Evolutionary conservation across 2,329 filamentous ascomycete genomes (phyloP).

Genomic region (Calonectria pseudoturangicola): DNA sequence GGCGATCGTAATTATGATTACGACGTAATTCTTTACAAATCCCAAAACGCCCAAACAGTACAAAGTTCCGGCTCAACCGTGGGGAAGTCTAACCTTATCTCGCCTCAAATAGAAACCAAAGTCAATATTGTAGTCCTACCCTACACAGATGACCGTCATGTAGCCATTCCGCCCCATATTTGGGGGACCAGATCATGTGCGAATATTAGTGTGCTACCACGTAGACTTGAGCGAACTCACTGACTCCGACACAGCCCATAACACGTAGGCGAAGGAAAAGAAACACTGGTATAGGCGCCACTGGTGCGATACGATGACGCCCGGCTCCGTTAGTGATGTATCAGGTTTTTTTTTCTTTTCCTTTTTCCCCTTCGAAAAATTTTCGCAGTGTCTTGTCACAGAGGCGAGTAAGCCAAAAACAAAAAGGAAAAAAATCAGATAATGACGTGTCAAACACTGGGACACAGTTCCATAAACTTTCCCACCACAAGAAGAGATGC

Average conservation of each 20-base stretch:
- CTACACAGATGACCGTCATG: not conserved
- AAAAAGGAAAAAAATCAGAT: slow-evolving; percentile 11
- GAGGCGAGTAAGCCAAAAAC: slow-evolving; percentile 2
- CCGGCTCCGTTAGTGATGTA: slow-evolving; percentile 31
- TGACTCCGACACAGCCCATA: not conserved
- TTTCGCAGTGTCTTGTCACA: slow-evolving; percentile 43
- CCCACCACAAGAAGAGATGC: slow-evolving; percentile 25
- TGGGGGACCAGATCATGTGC: not conserved
- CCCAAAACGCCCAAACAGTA: slow-evolving; percentile 19
- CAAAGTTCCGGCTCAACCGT: slow-evolving; percentile 23
- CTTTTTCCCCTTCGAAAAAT: not conserved
- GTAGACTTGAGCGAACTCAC: not conserved
- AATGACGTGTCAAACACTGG: slow-evolving; percentile 45
- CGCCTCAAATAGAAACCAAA: slow-evolving; percentile 1
- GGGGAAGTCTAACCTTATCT: slow-evolving; percentile 26
- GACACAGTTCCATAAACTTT: slow-evolving; percentile 22
- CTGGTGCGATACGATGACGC: not conserved
- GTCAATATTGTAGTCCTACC: not conserved
- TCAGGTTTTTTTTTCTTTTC: not conserved
- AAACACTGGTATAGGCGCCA: slow-evolving; percentile 3
- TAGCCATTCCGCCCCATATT: not conserved
- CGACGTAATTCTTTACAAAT: not conserved
- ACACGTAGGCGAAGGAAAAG: not conserved
- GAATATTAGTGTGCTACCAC: not conserved
- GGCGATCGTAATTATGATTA: slow-evolving; percentile 29